Base-by-base conservation (phyloP, 192 early-diverging fungal species). In the Diversispora eburnea region DNA sequence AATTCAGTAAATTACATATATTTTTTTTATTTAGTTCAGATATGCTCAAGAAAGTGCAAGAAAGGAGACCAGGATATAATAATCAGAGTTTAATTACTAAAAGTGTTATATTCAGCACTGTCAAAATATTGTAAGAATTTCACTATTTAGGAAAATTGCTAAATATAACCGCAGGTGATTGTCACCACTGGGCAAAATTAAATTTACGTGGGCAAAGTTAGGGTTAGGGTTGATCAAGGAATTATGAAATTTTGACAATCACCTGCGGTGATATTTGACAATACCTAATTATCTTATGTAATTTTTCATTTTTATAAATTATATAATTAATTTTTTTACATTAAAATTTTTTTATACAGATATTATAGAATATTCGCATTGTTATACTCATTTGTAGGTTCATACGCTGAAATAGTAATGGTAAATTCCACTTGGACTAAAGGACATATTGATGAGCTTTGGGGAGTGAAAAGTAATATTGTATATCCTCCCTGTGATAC, bases 351-450 rank as follows among this genome's bases (percentile, higher is more conserved):
- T 46, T 51, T 25, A 45, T 39, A 3, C 45, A 91, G 88, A 13
- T 99, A 98, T 75, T 99, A 99, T 77, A 64, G 67, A 9, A 13
- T 78, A n/a, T 95, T 97, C 73, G 91, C 94, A 6, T 45, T 78
- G 2, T 25, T 91, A 6, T 99, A 99, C 80, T 85, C 89, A 0
- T 78, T 85, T 6, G 86, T 87, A 51, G 98, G 98, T 3, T 85
- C 87, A 15, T 94, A 83, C 75, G 89, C 93, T 0, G 85, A 93
- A 76, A 81, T 88, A 3, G 88, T 96, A 1, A 92, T 98, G 91
- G 91, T 91, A n/a, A 98, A 99, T 81, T 98, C 96, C 9, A 87
- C 91, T 2, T 99, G 98, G 98, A 99, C 98, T 17, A 85, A 90
- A 51, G 85, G 77, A 52, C 98, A 99, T 73, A 94, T 99, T 60